Evolutionary conservation across 2,329 filamentous ascomycete genomes (phyloP).

Genomic region (Pyricularia pennisetigena): DNA sequence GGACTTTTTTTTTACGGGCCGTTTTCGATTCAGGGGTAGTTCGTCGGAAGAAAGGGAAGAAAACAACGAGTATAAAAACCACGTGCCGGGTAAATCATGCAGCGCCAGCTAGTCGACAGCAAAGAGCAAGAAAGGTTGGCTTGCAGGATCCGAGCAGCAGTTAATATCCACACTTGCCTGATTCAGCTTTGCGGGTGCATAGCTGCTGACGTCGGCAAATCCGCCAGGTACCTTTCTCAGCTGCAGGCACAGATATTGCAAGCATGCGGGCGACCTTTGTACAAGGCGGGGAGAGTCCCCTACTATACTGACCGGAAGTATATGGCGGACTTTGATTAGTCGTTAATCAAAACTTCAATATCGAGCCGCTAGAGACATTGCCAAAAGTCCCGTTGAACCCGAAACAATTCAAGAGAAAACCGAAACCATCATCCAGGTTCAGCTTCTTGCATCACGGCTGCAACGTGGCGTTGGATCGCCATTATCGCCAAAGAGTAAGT

Average conservation of each 20-base stretch:
- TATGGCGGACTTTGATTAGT: conserved; percentile 5
- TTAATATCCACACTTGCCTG: not conserved
- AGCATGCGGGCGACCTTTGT: not conserved
- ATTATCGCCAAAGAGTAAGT: not conserved
- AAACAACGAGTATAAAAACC: conserved; percentile 2
- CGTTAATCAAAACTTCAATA: conserved; percentile 5
- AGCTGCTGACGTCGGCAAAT: not conserved
- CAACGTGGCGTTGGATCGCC: not conserved
- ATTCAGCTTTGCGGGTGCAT: not conserved
- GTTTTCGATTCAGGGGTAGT: not conserved
- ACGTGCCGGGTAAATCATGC: conserved; percentile 6
- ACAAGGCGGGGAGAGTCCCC: not conserved
- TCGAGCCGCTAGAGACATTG: not conserved
- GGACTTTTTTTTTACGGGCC: not conserved
- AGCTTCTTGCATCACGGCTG: not conserved
- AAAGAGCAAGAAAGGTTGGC: not conserved
- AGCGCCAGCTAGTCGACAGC: not conserved
- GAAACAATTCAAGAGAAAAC: not conserved
- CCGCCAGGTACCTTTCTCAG: not conserved
- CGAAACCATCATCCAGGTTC: not conserved
- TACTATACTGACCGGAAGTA: conserved; percentile 4
- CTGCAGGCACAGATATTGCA: not conserved
- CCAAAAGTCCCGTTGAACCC: not conserved
- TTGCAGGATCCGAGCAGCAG: not conserved
- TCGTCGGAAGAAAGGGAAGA: conserved; percentile 6